Percentiles rank a stretch among this genome's conserved stretches.
Evolutionary conservation across 2,329 filamentous ascomycete species (phyloP).

Genomic region (Aspergillus sp.): DNA sequence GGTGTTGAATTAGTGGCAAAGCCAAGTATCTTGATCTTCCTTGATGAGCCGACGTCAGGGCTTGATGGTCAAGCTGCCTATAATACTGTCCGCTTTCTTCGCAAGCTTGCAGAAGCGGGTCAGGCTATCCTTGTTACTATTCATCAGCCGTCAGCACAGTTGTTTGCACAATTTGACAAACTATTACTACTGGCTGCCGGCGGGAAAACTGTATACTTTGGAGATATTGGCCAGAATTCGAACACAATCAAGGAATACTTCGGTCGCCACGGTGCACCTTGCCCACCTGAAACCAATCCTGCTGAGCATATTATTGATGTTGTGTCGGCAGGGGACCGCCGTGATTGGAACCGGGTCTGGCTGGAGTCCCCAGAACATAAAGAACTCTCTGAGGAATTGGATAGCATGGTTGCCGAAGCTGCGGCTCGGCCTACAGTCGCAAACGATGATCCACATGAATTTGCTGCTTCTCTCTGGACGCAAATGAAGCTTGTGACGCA

Average conservation of each 20-base stretch:
- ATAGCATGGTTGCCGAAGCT: constrained; percentile 52
- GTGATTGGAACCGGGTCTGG: constrained; percentile 73
- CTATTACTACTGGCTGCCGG: constrained; percentile 62
- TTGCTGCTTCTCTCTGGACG: constrained; percentile 57
- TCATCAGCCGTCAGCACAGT: constrained; percentile 62
- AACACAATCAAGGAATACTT: constrained; percentile 63
- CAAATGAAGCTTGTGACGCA: constrained; percentile 64
- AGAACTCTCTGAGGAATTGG: constrained; percentile 57
- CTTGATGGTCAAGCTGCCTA: constrained; percentile 64
- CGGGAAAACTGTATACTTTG: constrained; percentile 69
- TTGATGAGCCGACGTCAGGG: constrained; percentile 67
- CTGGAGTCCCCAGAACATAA: constrained; percentile 56
- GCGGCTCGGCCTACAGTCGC: constrained; percentile 39
- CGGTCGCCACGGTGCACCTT: constrained; percentile 57
- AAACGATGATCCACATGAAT: constrained; percentile 49
- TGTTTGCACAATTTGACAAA: constrained; percentile 67
- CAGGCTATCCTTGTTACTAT: constrained; percentile 69
- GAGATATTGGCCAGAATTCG: constrained; percentile 62
- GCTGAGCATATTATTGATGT: constrained; percentile 55
- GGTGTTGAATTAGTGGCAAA: constrained; percentile 67
- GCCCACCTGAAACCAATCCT: constrained; percentile 57
- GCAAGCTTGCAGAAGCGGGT: constrained; percentile 59
- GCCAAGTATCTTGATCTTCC: constrained; percentile 61
- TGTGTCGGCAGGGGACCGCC: constrained; percentile 45
- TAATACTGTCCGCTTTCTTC: constrained; percentile 61